phyloP scores from a whole-genome alignment of 257 asterid species.

The Petrea volubilis region DNA sequence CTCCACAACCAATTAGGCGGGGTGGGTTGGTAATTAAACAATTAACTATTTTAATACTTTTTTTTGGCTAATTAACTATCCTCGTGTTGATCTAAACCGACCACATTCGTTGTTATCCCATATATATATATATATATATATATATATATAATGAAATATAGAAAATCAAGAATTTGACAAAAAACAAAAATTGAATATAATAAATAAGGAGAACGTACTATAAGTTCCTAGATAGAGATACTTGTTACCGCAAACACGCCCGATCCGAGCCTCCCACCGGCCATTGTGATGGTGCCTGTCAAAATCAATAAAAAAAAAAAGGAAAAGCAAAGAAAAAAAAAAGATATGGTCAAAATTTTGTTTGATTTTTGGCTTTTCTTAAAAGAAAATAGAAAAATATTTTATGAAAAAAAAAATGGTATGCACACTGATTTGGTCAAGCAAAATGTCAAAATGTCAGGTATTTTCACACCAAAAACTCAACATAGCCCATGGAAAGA shows the following conservation, averaged over 20 bases:
- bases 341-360: constrained; percentile 6
- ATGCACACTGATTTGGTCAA: neutral
- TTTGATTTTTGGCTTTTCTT: neutral
- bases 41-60: neutral
- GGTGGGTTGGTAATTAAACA: constrained; percentile 23
- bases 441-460: constrained; percentile 19
- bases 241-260: constrained; percentile 83
- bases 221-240: constrained; percentile 88
- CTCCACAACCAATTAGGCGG: constrained; percentile 23
- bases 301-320: constrained; percentile 9
- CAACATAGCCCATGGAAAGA: constrained; percentile 1
- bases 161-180: neutral
- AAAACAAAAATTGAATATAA: neutral
- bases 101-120: neutral
- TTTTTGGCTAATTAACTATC: neutral
- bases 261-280: constrained; percentile 98
- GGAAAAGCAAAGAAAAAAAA: neutral
- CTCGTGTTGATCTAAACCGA: neutral
- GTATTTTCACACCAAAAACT: constrained; percentile 7
- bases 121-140: no score
- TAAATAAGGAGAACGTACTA: constrained; percentile 15
- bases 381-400: neutral
- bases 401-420: neutral
- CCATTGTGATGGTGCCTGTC: constrained; percentile 97
- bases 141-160: neutral